These are phyloP conservation scores for Albophoma yamanashiensis DNA, from an alignment of 2,329 filamentous ascomycete genomes.

Conservation along the genomic window DNA sequence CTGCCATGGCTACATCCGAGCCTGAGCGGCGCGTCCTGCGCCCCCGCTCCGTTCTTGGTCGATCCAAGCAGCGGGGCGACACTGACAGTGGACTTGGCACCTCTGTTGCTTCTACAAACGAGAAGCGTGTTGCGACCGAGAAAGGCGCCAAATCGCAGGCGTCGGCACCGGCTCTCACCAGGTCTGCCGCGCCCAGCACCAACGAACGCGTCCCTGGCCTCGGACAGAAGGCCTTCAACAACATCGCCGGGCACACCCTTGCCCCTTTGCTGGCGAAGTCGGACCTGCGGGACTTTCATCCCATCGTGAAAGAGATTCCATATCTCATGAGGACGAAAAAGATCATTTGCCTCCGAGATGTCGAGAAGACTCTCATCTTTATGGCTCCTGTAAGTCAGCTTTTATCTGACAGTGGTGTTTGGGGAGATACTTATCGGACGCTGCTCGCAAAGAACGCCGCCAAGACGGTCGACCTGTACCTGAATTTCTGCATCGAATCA, in stretches of 20 bases:
- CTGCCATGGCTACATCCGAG: constrained; percentile 32
- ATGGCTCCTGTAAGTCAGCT: constrained; percentile 82
- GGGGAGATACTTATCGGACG: constrained; percentile 58
- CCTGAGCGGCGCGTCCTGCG: constrained; percentile 39
- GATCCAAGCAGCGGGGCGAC: constrained; percentile 49
- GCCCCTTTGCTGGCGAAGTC: constrained; percentile 65
- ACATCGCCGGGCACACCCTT: constrained; percentile 72
- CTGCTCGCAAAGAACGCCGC: constrained; percentile 68
- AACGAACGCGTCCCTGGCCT: constrained; percentile 47
- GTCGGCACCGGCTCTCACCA: constrained; percentile 47
- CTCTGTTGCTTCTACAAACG: constrained; percentile 56
- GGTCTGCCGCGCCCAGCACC: constrained; percentile 41
- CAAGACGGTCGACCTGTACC: constrained; percentile 60
- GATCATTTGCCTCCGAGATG: constrained; percentile 82
- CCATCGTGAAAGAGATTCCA: constrained; percentile 68
- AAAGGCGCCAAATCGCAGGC: constrained; percentile 21
- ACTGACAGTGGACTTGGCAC: constrained; percentile 86
- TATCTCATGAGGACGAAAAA: constrained; percentile 72
- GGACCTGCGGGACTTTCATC: constrained; percentile 67
- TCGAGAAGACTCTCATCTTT: constrained; percentile 88
- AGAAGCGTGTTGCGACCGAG: constrained; percentile 35
- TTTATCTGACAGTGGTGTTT: constrained; percentile 42
- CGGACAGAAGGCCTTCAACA: constrained; percentile 58
- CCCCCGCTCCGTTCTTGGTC: constrained; percentile 39
- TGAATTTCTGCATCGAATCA: constrained; percentile 82